Base-by-base conservation (phyloP, 345 rosid genomes). In the Acer saccharum region DNA sequence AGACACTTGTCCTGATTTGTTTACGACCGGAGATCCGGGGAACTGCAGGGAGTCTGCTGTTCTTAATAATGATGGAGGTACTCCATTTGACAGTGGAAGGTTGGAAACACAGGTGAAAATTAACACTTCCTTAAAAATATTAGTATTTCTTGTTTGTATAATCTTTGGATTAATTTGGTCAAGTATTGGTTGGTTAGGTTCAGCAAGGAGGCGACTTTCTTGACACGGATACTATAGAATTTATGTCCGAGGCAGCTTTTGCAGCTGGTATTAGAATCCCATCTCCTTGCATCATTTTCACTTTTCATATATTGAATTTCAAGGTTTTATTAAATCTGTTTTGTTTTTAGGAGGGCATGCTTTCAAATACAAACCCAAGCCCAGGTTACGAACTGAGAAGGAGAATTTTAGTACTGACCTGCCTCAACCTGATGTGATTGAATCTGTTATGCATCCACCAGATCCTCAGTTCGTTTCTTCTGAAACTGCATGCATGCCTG, bases 281-380 rank as follows among this genome's bases (percentile, higher is more conserved):
- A 25, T 6, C 41, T 65, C 72, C 35, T 65, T 52, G 54, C 27
- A 61, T 78, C 20, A 25, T 71, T 77, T 44, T 6, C 61, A 32
- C 13, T 29, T 55, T 72, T 32, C 13, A 72, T 65, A 2, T 4
- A 20, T 74, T 69, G 18, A 55, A 11, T 74, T 54, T 77, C 46
- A 57, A 54, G 50, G 32, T 66, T 65, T 65, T 12, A 32, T 80
- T 29, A 57, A 76, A 48, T 63, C 50, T 57, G 41, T 80, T 71
- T 75, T 73, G 43, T 32, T 76, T 80, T 63, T 66, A 87, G 92
- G 86, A 76, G 63, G 69, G 68, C 78, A 66, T 55, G 60, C 74
- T 66, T 84, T 86, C 73, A 87, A 90, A 79, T 77, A 81, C 71
- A 84, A 84, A 72, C 87, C 92, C 76, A 83, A 86, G 76, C 86